These are phyloP conservation scores for Pulicaria dysenterica DNA, from an alignment of 129 eudicot species.

Conservation along the genomic window DNA sequence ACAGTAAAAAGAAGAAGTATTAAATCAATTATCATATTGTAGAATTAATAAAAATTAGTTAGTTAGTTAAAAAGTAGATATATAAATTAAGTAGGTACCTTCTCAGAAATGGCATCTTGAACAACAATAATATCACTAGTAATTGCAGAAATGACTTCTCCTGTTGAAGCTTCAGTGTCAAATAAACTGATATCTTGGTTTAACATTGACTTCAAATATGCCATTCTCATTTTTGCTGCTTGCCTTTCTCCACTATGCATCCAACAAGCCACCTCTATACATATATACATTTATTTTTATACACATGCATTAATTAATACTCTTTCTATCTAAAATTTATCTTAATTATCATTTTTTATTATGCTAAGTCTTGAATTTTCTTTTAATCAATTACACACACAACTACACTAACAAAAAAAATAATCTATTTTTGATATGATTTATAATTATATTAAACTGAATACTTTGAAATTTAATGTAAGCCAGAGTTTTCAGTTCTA, in stretches of 20 bases:
- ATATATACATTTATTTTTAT: not conserved
- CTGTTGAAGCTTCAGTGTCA: conserved; percentile 95
- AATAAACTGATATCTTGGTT: conserved; percentile 94
- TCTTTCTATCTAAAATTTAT: not conserved
- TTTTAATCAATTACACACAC: too few species aligned
- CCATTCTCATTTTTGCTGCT: conserved; percentile 99
- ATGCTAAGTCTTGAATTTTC: not conserved
- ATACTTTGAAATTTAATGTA: not conserved
- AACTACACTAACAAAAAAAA: not conserved
- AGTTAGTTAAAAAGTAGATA: not conserved
- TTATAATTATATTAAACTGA: not conserved
- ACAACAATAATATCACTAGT: conserved; percentile 88
- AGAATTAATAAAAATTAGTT: not conserved
- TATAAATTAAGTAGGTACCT: conserved; percentile 48
- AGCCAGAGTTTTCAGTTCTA: too few species aligned
- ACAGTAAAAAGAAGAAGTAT: not conserved
- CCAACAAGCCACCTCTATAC: conserved; percentile 98
- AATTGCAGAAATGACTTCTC: conserved; percentile 98
- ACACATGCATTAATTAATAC: not conserved
- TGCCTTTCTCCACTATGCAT: conserved; percentile 98
- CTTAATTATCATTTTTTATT: not conserved
- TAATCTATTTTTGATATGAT: not conserved
- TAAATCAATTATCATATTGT: not conserved
- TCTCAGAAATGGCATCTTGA: conserved; percentile 99
- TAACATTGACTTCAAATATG: conserved; percentile 81